Evolutionary conservation across 1,284 basidiomycete genomes (phyloP).

Genomic region (Puccinia hordei): DNA sequence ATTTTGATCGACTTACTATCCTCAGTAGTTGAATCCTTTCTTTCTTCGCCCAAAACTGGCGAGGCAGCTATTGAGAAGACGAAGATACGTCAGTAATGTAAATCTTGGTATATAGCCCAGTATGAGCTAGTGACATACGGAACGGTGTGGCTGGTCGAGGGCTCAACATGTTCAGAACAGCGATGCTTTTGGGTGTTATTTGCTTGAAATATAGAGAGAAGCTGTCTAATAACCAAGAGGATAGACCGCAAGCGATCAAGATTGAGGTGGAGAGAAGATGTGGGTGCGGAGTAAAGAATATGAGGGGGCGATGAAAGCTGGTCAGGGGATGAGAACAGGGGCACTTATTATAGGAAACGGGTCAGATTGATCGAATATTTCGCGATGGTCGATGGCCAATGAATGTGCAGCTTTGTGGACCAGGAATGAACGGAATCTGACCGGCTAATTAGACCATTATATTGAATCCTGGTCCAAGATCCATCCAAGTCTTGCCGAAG

Average conservation of each 20-base stretch:
- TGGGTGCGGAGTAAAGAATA: background rate
- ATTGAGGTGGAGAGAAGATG: background rate
- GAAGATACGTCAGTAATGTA: background rate
- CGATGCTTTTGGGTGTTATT: background rate
- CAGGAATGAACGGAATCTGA: no score
- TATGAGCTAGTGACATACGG: background rate
- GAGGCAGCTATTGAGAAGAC: conserved; percentile 5
- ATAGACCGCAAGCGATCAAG: background rate
- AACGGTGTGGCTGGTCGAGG: conserved; percentile 4
- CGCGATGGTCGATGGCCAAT: no score
- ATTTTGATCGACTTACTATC: background rate
- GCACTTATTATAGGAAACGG: background rate
- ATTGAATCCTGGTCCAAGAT: no score
- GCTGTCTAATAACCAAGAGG: background rate
- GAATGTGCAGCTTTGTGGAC: no score
- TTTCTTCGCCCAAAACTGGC: background rate
- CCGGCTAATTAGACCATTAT: no score
- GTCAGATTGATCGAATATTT: no score
- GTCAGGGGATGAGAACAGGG: background rate
- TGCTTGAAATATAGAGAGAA: background rate
- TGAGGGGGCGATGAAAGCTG: no score
- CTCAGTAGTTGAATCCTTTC: background rate
- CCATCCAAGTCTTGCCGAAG: no score
- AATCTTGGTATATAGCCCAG: no score
- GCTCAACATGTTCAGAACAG: background rate